phyloP scores from a whole-genome alignment of 352 stramenopile genomes.

The Globisporangium cylindrosporum region DNA sequence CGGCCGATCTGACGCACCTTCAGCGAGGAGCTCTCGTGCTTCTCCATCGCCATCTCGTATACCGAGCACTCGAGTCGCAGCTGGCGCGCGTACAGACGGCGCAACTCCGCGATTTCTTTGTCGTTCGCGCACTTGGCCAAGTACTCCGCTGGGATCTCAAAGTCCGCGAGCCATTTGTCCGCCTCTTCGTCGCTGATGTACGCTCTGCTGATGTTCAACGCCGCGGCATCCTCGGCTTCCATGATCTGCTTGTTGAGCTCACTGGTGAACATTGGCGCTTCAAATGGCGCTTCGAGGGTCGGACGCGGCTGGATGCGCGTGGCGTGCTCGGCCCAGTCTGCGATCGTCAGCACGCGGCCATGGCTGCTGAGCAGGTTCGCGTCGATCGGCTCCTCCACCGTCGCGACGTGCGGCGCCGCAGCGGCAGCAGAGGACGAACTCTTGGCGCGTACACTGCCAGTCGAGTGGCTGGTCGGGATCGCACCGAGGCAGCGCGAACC shows the following conservation, averaged over 20 bases:
- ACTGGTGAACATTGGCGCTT: not conserved
- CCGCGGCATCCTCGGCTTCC: not conserved
- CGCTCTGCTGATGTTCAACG: not conserved
- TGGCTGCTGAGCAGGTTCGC: not conserved
- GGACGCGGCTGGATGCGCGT: not conserved
- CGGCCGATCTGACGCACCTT: not conserved
- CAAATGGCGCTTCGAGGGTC: not conserved
- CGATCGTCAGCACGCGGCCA: not conserved
- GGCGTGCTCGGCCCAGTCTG: not conserved
- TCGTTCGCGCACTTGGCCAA: not conserved
- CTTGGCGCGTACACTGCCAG: not conserved
- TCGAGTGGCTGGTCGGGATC: not conserved
- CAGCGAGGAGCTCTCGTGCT: not conserved
- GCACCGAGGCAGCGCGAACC: not conserved
- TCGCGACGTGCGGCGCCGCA: not conserved
- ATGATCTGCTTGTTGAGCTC: not conserved
- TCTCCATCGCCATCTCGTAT: not conserved
- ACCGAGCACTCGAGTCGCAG: not conserved
- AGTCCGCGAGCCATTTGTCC: not conserved
- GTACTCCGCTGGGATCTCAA: not conserved
- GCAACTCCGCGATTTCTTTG: not conserved
- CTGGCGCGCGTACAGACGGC: not conserved
- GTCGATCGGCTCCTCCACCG: not conserved
- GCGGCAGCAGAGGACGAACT: not conserved
- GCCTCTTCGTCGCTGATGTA: not conserved